A percentile compares a stretch with the other conserved stretches of the same genome.
Evolutionary conservation across 176 grass and related monocot genomes (phyloP).

Genomic region (Oryza meridionalis): DNA sequence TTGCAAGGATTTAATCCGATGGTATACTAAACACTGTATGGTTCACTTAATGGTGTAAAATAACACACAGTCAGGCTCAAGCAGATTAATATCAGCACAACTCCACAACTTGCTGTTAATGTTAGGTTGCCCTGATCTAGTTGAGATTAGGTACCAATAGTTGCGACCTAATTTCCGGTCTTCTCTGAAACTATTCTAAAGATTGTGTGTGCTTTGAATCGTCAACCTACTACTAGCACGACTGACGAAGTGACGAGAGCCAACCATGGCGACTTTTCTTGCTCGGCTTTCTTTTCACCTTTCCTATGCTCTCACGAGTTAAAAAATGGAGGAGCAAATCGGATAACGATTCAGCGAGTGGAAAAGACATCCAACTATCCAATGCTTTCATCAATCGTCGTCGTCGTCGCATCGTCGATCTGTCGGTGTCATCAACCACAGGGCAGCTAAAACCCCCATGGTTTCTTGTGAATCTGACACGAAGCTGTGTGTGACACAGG

Average conservation of each 20-base stretch:
- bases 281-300: not conserved
- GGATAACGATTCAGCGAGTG: constrained; percentile 9
- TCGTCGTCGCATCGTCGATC: not conserved
- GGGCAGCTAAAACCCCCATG: not conserved
- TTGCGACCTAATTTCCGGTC: not conserved
- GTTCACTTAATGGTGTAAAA: not conserved
- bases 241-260: not conserved
- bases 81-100: not conserved
- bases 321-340: not conserved
- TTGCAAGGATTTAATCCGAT: too few species aligned
- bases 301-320: not conserved
- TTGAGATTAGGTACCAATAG: constrained; percentile 5
- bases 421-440: not conserved
- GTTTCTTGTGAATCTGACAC: not conserved
- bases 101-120: not conserved
- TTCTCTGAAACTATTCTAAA: not conserved
- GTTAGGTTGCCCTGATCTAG: not conserved
- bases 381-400: not conserved
- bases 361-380: not conserved
- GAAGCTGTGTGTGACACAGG: not conserved
- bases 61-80: not conserved
- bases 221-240: not conserved
- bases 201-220: not conserved
- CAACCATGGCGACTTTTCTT: not conserved
- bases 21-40: too few species aligned